These are phyloP conservation scores for Clausena lansium DNA, from an alignment of 345 rosid genomes.

Conservation along the genomic window DNA sequence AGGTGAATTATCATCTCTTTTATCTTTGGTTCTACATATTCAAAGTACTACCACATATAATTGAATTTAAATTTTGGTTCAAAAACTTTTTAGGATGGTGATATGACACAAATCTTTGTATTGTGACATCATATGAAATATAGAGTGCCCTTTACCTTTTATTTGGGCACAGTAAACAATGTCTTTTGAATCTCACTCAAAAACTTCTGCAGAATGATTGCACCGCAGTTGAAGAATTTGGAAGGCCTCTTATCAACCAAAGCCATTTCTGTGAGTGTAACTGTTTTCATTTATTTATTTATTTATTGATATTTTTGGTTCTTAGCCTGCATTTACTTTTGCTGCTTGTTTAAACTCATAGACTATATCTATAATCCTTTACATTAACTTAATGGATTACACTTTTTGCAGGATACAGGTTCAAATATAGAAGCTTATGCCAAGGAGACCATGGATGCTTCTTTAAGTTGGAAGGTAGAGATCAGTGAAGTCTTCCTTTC, in stretches of 20 bases:
- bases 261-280: constrained; percentile 49
- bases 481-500: background rate
- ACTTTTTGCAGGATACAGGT: constrained; percentile 48
- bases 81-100: background rate
- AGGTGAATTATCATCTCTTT: constrained; percentile 37
- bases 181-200: background rate
- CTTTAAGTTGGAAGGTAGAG: constrained; percentile 76
- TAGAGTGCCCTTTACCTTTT: background rate
- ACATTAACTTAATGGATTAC: background rate
- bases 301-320: background rate
- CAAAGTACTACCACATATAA: too few species aligned
- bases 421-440: constrained; percentile 55
- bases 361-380: too few species aligned
- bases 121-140: background rate
- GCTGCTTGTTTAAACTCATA: background rate
- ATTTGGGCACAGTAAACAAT: background rate
- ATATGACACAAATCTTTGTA: background rate
- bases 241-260: constrained; percentile 64
- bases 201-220: constrained; percentile 56
- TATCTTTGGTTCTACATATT: constrained; percentile 3
- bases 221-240: constrained; percentile 61
- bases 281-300: background rate
- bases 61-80: background rate
- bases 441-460: constrained; percentile 50
- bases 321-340: background rate